Conservation (phyloP, 495 filamentous ascomycete genomes). For the Penicillium parvum region DNA sequence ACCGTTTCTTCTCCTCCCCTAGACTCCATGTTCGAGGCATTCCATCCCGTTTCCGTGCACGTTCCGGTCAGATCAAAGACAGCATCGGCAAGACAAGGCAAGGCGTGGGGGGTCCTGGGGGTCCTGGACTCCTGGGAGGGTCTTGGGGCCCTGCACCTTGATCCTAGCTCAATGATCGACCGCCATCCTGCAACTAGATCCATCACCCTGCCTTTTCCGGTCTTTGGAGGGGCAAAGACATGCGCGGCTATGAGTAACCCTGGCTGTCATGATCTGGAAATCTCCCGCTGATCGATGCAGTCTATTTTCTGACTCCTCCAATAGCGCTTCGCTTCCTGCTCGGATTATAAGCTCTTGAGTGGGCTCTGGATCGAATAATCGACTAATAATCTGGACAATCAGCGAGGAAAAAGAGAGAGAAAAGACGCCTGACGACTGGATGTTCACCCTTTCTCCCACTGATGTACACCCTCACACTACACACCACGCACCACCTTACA, state of each 20-base stretch:
- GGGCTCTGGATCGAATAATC: too few species aligned
- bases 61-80: conserved; percentile 1
- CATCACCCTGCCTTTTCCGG: too few species aligned
- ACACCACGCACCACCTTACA: too few species aligned
- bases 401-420: too few species aligned
- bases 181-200: conserved; percentile 45
- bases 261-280: conserved; percentile 44
- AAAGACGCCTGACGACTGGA: too few species aligned
- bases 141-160: conserved; percentile 28
- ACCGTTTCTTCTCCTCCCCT: too few species aligned
- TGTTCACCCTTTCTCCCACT: too few species aligned
- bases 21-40: too few species aligned
- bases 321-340: conserved; percentile 30
- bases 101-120: conserved; percentile 19
- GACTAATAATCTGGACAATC: too few species aligned
- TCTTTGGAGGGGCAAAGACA: conserved; percentile 33
- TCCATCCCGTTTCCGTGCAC: too few species aligned
- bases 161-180: conserved; percentile 43
- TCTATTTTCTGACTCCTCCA: conserved; percentile 47
- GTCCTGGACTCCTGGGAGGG: too few species aligned
- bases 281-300: conserved; percentile 39
- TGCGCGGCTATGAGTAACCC: conserved; percentile 43
- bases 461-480: neutral
- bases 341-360: conserved; percentile 45
- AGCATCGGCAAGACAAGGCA: conserved; percentile 9